These are phyloP conservation scores for Penicillium alfredii DNA, from an alignment of 495 filamentous ascomycete genomes.

Conservation along the genomic window DNA sequence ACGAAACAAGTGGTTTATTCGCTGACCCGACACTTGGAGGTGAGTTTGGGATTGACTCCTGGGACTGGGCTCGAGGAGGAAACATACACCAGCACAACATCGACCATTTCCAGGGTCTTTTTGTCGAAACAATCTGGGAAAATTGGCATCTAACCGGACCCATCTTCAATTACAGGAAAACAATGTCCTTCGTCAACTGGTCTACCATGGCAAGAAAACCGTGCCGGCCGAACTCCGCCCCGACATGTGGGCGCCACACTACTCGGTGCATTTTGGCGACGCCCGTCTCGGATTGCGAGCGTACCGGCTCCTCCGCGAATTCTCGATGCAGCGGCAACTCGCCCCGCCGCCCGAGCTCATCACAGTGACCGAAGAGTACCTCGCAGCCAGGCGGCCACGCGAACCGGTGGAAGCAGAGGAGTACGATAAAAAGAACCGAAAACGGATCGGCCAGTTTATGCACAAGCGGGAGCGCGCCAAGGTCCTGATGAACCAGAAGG, in stretches of 20 bases:
- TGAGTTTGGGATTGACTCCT: constrained; percentile 40
- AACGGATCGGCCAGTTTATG: constrained; percentile 40
- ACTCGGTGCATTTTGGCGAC: constrained; percentile 63
- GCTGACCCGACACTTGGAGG: constrained; percentile 60
- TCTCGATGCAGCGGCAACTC: constrained; percentile 47
- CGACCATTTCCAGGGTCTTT: no score
- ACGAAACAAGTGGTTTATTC: constrained; percentile 84
- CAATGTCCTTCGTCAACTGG: constrained; percentile 64
- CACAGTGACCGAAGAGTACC: constrained; percentile 39
- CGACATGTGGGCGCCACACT: constrained; percentile 86
- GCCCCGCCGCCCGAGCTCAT: constrained; percentile 44
- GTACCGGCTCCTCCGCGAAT: constrained; percentile 77
- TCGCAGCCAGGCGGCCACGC: constrained; percentile 57
- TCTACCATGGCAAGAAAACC: constrained; percentile 89
- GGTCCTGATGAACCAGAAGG: constrained; percentile 77
- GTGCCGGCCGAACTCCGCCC: constrained; percentile 71
- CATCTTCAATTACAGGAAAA: constrained; percentile 46
- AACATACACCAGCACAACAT: no score
- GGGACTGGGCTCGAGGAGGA: no score
- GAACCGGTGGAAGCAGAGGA: constrained; percentile 37
- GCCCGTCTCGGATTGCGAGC: constrained; percentile 63
- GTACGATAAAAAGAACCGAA: constrained; percentile 41
- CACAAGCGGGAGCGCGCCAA: constrained; percentile 52
- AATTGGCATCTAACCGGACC: constrained; percentile 1
- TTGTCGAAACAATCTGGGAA: no score